phyloP scores from a whole-genome alignment of 2,329 filamentous ascomycete genomes.

The Pseudocercospora musae region DNA sequence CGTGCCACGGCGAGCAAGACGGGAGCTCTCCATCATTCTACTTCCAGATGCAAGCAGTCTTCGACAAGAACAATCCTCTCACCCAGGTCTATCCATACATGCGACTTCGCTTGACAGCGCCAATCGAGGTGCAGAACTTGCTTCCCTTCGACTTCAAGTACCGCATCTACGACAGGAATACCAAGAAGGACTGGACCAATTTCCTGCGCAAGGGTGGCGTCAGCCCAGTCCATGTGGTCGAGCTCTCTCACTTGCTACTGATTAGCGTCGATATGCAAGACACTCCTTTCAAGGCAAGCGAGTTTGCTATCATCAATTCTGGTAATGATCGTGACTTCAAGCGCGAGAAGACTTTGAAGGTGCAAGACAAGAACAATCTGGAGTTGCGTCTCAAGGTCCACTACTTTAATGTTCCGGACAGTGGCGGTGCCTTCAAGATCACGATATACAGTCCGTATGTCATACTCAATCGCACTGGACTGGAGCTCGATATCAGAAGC shows the following conservation, averaged over 20 bases:
- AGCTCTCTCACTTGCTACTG: conserved; percentile 86
- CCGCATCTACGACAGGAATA: conserved; percentile 97
- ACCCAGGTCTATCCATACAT: conserved; percentile 89
- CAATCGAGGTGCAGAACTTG: conserved; percentile 89
- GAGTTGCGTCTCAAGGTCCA: conserved; percentile 80
- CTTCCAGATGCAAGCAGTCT: conserved; percentile 89
- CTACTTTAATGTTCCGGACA: conserved; percentile 85
- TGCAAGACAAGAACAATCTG: conserved; percentile 81
- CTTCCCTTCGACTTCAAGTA: conserved; percentile 99
- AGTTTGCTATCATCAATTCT: conserved; percentile 95
- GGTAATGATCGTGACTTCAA: conserved; percentile 83
- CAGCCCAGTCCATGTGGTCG: conserved; percentile 94
- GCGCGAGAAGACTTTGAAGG: conserved; percentile 71
- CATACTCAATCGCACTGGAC: conserved; percentile 88
- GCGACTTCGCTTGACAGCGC: conserved; percentile 85
- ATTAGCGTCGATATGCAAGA: conserved; percentile 97
- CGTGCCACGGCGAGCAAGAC: conserved; percentile 80
- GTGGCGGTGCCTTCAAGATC: conserved; percentile 92
- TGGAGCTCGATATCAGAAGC: conserved; percentile 81
- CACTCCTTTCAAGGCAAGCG: conserved; percentile 87
- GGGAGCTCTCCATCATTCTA: conserved; percentile 81
- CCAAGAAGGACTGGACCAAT: conserved; percentile 98
- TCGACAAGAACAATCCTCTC: conserved; percentile 77
- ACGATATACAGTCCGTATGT: conserved; percentile 95
- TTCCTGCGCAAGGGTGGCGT: conserved; percentile 95